Evolutionary conservation across 441 rosid genomes (phyloP), one percentile per base, ranked within the genome.

Genomic region (Croton laevigatus): DNA sequence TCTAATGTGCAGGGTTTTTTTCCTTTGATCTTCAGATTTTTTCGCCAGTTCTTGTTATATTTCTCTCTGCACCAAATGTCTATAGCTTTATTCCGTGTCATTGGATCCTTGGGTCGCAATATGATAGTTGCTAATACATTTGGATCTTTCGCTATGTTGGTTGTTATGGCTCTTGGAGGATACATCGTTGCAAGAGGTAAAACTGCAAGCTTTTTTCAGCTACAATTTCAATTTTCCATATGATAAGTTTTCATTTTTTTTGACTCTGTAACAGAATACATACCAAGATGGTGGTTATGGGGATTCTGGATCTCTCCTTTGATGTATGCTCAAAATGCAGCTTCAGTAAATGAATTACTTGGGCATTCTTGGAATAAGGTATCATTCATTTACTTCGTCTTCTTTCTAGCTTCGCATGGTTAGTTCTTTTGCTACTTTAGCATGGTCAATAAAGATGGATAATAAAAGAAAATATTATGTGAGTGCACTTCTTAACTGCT

Each of bases 231-330:
- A 9, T 45, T 48, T 34, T 60, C 68, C 20, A 14, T 68, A 19
- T 55, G 12, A 13, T 8, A 16, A 6, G 4, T 55, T 14, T 44
- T 69, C 3, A 46, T 27, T n/a, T 22, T n/a, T 37, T 32, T 60
- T 78, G 42, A 54, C 69, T 75, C 62, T 70, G 48, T 81, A 71
- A 70, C 89, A 95, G 98, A 95, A 78, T 76, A 80, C 67, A 89
- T 95, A 68, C 98, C 98, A 11, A 76, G 75, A 19, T 91, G 98
- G 99, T 95, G 99, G 99, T 84, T 89, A 68, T 95, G 98, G 99
- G 99, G 98, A 74, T 95, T 79, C 83, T 95, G 98, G 99, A 62
- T 91, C 62, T 95, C 98, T 79, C 97, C 98, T 59, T 76, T 95
- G 89, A 87, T 87, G 89, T 95, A 93, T 75, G 93, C 93, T 78